Base-by-base conservation (phyloP, 2,329 filamentous ascomycete genomes). In the Thermochaetoides dissita region DNA sequence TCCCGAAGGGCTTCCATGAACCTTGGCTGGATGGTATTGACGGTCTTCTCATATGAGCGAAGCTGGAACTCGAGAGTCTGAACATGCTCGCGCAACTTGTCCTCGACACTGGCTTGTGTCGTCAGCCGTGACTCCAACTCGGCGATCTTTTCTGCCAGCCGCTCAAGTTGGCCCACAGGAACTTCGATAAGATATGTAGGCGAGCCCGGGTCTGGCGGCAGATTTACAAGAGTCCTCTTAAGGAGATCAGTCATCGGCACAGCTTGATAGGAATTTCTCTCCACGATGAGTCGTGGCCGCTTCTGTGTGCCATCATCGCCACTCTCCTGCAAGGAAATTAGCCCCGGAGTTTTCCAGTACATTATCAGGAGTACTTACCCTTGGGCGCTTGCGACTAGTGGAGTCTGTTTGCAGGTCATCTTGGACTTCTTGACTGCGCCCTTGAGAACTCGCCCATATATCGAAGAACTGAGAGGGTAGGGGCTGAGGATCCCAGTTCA, bases 1-100 rank as follows among this genome's bases (percentile, higher is more conserved):
- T 78, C 73, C 43, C 67, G 58, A 6, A 76, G 55, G 3, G 74
- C 71, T 10, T 61, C 61, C 48, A 69, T 65, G 44, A 67, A 69
- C 36, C 63, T 64, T 7, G 59, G 55, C 39, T 74, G 67, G 4
- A 74, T 64, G 6, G 57, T 56, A 17, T 59, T 58, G 2, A 68
- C 54, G 2, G 68, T 69, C 17, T 58, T 59, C 38, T 66, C 58
- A 40, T 68, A 63, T 11, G 67, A 67, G 30, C 66, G 63, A 10
- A 69, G 53, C 38, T 71, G 65, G 12, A 52, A 54, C 42, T 73
- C 65, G 0, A 73, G 60, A 2, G 55, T 58, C 31, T 62, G 53
- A 30, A 71, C 66, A 1, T 66, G 57, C 10, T 60, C 56, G 30
- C 64, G 46, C 6, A 51, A 41, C 36, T 48, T 47, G 3, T 46